Base-by-base conservation (phyloP, 768 basidiomycete species). In the Boletus tylopilopsis region DNA sequence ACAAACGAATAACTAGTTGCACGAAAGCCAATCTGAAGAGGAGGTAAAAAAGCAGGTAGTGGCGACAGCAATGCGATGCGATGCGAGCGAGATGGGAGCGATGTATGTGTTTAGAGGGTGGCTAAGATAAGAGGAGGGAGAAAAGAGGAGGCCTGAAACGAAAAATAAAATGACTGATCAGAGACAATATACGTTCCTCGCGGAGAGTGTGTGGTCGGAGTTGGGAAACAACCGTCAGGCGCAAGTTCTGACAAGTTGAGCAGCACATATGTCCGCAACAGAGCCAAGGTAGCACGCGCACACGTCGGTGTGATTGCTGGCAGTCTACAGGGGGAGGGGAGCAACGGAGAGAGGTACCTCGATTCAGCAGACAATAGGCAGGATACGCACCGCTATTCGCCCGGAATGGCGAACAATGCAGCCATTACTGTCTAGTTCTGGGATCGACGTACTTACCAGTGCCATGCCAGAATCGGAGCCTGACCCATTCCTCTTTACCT, bases 11-110 rank as follows among this genome's bases (percentile, higher is more conserved):
- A 68, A 62, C 59, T 51, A 56, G 48, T 60, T n/a, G 56, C 61
- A 60, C 63, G 59, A 64, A 62, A 66, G 69, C 62, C 58, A 61
- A 32, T 49, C 32, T 43, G 51, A 54, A 40, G 52, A 57, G 49
- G 43, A 55, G 42, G 40, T 42, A 42, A 35, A 53, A 55, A 57
- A 51, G 54, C 53, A 48, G 47, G 43, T 40, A 53, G 47, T 45
- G 59, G 54, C 54, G 66, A 68, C 48, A 68, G 66, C 66, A 59
- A 69, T 69, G 62, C 66, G 60, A 68, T 59, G 61, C 59, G 63
- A 67, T 59, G 51, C 57, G 45, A 67, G 49, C 53, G 55, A 66
- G 55, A 60, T 58, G 55, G 43, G 52, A 57, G 49, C 40, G 57
- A 59, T 48, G 55, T 57, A 58, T 34, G 58, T 50, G 47, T 68